Evolutionary conservation across 2,329 filamentous ascomycete genomes (phyloP).

Genomic region (Cladophialophora yegresii): DNA sequence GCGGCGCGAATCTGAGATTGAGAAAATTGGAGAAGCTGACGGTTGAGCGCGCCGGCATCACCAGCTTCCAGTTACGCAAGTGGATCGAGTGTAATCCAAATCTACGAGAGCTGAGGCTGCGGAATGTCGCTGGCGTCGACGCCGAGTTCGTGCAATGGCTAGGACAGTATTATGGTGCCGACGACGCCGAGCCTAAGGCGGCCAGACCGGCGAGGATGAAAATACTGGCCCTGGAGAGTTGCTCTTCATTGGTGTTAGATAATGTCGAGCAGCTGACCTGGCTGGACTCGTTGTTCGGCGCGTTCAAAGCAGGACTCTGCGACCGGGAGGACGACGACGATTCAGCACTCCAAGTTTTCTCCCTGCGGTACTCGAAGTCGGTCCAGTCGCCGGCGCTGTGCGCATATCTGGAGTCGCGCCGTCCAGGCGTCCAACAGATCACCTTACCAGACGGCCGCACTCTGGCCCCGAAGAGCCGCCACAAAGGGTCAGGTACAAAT

Average conservation of each 20-base stretch:
- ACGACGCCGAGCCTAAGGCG: background rate
- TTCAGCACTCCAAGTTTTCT: slow-evolving; percentile 15
- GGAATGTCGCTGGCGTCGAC: slow-evolving; percentile 41
- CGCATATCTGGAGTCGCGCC: slow-evolving; percentile 22
- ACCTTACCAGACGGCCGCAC: slow-evolving; percentile 19
- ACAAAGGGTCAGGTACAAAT: background rate
- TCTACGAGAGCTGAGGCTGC: slow-evolving; percentile 39
- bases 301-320: background rate
- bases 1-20: slow-evolving; percentile 33
- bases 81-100: slow-evolving; percentile 40
- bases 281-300: slow-evolving; percentile 24
- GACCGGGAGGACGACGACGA: background rate
- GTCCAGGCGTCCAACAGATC: slow-evolving; percentile 16
- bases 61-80: slow-evolving; percentile 41
- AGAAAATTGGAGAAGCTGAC: slow-evolving; percentile 39
- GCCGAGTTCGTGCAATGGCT: slow-evolving; percentile 43
- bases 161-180: slow-evolving; percentile 28
- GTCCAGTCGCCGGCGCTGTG: slow-evolving; percentile 10
- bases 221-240: slow-evolving; percentile 20
- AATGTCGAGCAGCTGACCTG: slow-evolving; percentile 16
- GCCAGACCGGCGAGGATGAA: slow-evolving; percentile 13
- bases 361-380: slow-evolving; percentile 11
- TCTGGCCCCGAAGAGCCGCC: slow-evolving; percentile 5
- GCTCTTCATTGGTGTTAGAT: slow-evolving; percentile 12
- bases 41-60: slow-evolving; percentile 42